Evolutionary conservation across 1,284 basidiomycete genomes (phyloP).

Genomic region (Pisolithus thermaeus): DNA sequence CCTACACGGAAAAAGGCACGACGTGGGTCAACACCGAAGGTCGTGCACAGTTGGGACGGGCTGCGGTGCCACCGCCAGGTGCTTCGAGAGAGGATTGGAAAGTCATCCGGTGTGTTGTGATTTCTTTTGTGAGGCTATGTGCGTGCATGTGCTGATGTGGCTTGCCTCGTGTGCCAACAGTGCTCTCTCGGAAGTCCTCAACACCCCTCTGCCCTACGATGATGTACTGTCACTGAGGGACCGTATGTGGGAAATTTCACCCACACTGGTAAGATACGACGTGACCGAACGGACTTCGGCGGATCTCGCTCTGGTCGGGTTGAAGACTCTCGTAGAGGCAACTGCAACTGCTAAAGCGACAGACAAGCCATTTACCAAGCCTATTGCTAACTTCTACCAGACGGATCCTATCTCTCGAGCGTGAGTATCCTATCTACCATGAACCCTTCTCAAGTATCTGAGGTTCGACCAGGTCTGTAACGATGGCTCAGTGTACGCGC

Average conservation of each 20-base stretch:
- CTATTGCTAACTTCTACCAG: conserved; percentile 93
- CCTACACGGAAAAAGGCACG: conserved; percentile 93
- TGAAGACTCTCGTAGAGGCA: conserved; percentile 52
- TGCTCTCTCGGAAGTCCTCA: conserved; percentile 88
- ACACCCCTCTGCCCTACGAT: conserved; percentile 83
- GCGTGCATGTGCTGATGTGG: conserved; percentile 1
- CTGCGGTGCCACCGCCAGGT: conserved; percentile 93
- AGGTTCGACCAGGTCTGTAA: conserved; percentile 56
- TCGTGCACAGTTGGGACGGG: conserved; percentile 84
- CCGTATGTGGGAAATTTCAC: conserved; percentile 96
- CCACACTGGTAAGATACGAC: conserved; percentile 87
- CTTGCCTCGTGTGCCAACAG: conserved; percentile 32
- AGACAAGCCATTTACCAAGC: conserved; percentile 66
- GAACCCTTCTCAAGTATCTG: background rate
- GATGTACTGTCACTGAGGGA: conserved; percentile 85
- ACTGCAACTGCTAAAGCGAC: conserved; percentile 54
- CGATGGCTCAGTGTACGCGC: conserved; percentile 81
- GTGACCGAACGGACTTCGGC: conserved; percentile 72
- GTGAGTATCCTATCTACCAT: conserved; percentile 40
- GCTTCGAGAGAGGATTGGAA: conserved; percentile 98
- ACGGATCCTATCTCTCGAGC: conserved; percentile 87
- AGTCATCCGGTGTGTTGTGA: conserved; percentile 69
- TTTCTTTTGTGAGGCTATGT: background rate
- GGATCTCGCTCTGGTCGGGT: conserved; percentile 67
- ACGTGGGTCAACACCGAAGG: conserved; percentile 99